Evolutionary conservation across 495 filamentous ascomycete species (phyloP).

Genomic region (Geoglossum glabrum): DNA sequence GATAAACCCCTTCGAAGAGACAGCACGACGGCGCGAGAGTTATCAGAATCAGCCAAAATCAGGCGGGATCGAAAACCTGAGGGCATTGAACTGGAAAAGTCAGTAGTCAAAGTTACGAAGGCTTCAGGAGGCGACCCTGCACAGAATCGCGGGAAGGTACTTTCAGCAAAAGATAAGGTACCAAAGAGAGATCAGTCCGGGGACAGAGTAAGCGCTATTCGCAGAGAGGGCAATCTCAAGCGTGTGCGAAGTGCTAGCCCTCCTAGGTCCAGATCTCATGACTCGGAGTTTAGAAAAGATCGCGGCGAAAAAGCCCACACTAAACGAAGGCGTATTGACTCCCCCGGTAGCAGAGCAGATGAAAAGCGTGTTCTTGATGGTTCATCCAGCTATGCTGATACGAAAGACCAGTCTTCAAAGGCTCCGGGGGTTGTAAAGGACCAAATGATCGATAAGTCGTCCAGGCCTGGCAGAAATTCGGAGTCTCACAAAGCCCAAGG

Average conservation of each 20-base stretch:
- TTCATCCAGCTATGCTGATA: not conserved
- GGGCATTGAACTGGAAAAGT: slow-evolving; percentile 43
- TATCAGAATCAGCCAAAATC: not conserved
- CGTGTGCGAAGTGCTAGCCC: not conserved
- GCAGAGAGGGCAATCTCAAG: not conserved
- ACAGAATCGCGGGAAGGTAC: not conserved
- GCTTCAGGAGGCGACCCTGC: slow-evolving; percentile 1
- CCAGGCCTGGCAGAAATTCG: not conserved
- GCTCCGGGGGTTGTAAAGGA: not conserved
- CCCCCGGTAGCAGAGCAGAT: not conserved
- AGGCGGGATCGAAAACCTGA: not conserved
- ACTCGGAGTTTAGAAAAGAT: not conserved
- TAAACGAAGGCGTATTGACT: not conserved
- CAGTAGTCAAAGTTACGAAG: slow-evolving; percentile 39
- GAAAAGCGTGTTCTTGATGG: not conserved
- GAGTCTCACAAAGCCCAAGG: not conserved
- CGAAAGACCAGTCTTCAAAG: not conserved
- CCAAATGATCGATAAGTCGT: not conserved
- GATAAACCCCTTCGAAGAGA: not conserved
- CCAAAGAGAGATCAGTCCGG: not conserved
- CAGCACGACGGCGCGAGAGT: not conserved
- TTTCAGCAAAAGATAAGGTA: not conserved
- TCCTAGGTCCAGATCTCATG: not conserved
- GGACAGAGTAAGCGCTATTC: not conserved
- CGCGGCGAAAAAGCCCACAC: not conserved